Evolutionary conservation across 2,329 filamentous ascomycete species (phyloP), one percentile per base, ranked within the genome.

Genomic region (Clonostachys chloroleuca): DNA sequence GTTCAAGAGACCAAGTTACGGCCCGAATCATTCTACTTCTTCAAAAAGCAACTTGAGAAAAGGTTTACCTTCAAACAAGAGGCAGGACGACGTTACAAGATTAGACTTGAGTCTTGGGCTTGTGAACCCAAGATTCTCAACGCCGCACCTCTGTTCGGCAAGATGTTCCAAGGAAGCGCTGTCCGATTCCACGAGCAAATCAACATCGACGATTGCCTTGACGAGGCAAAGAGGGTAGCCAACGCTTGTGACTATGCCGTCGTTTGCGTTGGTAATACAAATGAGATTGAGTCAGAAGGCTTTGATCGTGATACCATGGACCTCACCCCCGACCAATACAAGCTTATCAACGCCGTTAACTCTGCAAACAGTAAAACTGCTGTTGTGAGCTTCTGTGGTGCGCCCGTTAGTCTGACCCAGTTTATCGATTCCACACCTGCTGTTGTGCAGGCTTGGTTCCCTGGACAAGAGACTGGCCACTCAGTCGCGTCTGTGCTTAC

Each of bases 271-370:
- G 82, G 83, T 5, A 67, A 84, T 18, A 83, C 83, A 51, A 70
- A 47, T 18, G 51, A 55, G 10, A 56, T 50, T 40, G 56, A 58
- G 42, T 50, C 48, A 1, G 56, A 86, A 84, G 66, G 70, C 50
- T 83, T 83, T 49, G 84, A 87, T 61, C 77, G 84, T 46, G 84
- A 84, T 59, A 86, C 86, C 61, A 69, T 88, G 40, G 84, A 82
- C 5, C 63, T 86, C 2, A 87, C 83, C 80, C 69, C 49, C 5
- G 47, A 45, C 5, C 81, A 79, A 37, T 81, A 87, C 44, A 66
- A 72, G 5, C 61, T 87, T 45, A 77, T 84, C 56, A 59, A 66
- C 14, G 71, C 72, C 3, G 74, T 84, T 0, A 65, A 79, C 20
- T 69, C 69, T 0, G 78, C 64, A 0, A 86, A 86, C 54, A 66